Evolutionary conservation across 768 basidiomycete genomes (phyloP).

Genomic region (Terana coerulea): DNA sequence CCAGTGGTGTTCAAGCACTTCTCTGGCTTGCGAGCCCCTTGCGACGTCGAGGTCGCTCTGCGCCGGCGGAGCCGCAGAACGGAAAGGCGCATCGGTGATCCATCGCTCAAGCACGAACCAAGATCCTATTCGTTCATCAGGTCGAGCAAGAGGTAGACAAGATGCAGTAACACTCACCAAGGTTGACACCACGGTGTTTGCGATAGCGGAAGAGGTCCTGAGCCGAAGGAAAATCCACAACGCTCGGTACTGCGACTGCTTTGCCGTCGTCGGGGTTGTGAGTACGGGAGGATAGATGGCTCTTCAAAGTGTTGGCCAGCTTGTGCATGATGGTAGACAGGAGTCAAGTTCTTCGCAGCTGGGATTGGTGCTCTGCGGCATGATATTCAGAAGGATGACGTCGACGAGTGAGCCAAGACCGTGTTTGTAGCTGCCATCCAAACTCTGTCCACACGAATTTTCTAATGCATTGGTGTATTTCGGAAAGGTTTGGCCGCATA

Average conservation of each 20-base stretch:
- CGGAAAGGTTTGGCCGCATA: too few relatives aligned
- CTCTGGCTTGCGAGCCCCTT: slow-evolving; percentile 42
- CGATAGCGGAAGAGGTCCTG: slow-evolving; percentile 51
- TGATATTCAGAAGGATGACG: not conserved
- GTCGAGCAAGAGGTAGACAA: too few relatives aligned
- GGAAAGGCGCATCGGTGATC: slow-evolving; percentile 63
- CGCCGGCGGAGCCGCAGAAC: slow-evolving; percentile 45
- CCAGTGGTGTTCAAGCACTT: slow-evolving; percentile 43
- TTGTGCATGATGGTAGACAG: slow-evolving; percentile 13
- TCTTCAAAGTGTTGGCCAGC: slow-evolving; percentile 11
- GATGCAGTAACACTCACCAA: slow-evolving; percentile 62
- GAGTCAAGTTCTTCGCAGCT: not conserved
- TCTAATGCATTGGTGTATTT: too few relatives aligned
- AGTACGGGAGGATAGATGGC: not conserved
- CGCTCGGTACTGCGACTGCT: not conserved
- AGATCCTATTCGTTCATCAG: slow-evolving; percentile 59
- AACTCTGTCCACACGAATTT: too few relatives aligned
- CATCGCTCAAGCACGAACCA: slow-evolving; percentile 82
- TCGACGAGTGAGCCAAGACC: not conserved
- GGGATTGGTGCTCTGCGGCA: not conserved
- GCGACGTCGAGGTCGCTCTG: slow-evolving; percentile 74
- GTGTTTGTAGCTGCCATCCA: too few relatives aligned
- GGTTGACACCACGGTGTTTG: slow-evolving; percentile 78
- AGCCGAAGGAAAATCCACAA: slow-evolving; percentile 17
- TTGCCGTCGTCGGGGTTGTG: not conserved